Percentiles rank a stretch among this genome's conserved stretches.
Conservation (phyloP, 1,139 yeast genomes). For the Hansenula sp. region DNA sequence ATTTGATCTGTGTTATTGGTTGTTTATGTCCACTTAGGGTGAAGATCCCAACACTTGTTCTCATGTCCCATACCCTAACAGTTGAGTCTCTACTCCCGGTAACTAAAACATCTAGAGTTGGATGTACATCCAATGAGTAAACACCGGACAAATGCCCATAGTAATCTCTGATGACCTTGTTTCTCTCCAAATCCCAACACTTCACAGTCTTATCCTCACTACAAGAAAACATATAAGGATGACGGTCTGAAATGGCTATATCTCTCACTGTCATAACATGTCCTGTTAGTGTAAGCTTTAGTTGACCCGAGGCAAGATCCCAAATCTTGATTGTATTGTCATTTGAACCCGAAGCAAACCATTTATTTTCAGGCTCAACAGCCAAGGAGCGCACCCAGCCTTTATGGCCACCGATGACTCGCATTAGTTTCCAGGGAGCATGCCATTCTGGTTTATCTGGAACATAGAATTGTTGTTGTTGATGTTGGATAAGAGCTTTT, state of each 20-base stretch:
- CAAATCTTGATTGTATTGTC: constrained; percentile 89
- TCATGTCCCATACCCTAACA: constrained; percentile 89
- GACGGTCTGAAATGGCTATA: constrained; percentile 64
- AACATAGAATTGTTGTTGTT: constrained; percentile 9
- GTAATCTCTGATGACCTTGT: constrained; percentile 77
- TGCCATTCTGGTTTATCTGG: constrained; percentile 40
- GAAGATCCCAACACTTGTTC: constrained; percentile 73
- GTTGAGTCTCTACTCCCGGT: constrained; percentile 91
- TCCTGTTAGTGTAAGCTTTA: constrained; percentile 79
- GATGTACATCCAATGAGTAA: constrained; percentile 79
- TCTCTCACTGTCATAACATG: constrained; percentile 90
- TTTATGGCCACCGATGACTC: constrained; percentile 82
- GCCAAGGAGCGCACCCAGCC: constrained; percentile 89
- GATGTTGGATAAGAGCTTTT: constrained; percentile 23
- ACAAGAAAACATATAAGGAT: constrained; percentile 87
- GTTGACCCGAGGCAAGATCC: constrained; percentile 74
- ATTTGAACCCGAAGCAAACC: constrained; percentile 90
- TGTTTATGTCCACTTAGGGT: constrained; percentile 79
- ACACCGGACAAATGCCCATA: constrained; percentile 95
- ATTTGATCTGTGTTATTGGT: constrained; percentile 65
- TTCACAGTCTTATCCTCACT: constrained; percentile 94
- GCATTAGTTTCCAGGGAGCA: constrained; percentile 65
- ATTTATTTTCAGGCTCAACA: constrained; percentile 82
- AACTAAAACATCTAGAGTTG: constrained; percentile 79
- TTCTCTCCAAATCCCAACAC: constrained; percentile 94